Percentiles rank a stretch among this genome's conserved stretches.
These are phyloP conservation scores for Backusella mclennaniae DNA, from an alignment of 192 early-diverging fungal species.

Conservation along the genomic window DNA sequence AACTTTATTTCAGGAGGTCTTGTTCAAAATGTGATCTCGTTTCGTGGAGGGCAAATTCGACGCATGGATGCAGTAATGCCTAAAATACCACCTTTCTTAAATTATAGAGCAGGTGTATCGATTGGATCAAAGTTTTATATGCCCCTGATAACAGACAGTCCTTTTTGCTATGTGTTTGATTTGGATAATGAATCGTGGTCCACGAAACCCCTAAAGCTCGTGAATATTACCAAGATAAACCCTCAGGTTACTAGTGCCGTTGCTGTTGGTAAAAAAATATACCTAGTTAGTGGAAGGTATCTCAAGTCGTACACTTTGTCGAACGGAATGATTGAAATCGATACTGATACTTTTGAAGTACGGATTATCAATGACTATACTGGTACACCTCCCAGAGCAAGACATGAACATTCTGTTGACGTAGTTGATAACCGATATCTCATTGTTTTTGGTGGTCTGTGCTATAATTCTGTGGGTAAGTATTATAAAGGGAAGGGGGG, in stretches of 20 bases:
- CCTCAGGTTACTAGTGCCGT: constrained; percentile 26
- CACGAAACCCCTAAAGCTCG: constrained; percentile 9
- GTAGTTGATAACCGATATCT: constrained; percentile 25
- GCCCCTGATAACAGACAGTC: constrained; percentile 19
- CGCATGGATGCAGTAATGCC: neutral
- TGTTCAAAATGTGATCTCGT: constrained; percentile 7
- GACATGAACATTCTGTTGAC: constrained; percentile 36
- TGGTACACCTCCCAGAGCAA: constrained; percentile 25
- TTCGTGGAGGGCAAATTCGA: neutral
- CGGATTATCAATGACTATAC: constrained; percentile 10
- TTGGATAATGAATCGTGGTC: constrained; percentile 21
- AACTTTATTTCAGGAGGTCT: neutral
- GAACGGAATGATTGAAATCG: constrained; percentile 19
- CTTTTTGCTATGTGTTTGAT: constrained; percentile 28
- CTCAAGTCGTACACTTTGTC: constrained; percentile 25
- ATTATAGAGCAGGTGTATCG: constrained; percentile 21
- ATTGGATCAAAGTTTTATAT: constrained; percentile 26
- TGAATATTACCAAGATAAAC: neutral
- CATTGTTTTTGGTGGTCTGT: constrained; percentile 35
- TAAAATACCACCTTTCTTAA: neutral
- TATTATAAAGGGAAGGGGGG: neutral
- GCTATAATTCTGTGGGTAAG: constrained; percentile 35
- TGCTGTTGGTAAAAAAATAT: constrained; percentile 22
- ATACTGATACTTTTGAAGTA: constrained; percentile 14
- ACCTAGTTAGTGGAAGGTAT: constrained; percentile 27